Conservation (phyloP, 345 rosid species). For the Rhizophora apiculata region DNA sequence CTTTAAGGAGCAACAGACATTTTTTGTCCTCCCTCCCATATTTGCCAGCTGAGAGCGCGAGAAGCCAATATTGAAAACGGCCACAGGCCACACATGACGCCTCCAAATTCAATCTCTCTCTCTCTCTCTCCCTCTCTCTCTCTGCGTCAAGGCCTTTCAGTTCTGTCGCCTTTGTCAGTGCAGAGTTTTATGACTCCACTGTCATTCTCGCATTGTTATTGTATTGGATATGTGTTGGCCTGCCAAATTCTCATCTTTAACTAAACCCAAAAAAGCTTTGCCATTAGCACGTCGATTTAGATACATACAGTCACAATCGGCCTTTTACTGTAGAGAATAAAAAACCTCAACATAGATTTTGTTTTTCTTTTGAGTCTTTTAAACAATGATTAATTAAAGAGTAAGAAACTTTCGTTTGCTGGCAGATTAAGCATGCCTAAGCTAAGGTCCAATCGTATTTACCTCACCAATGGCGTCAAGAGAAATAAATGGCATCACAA, state of each 20-base stretch:
- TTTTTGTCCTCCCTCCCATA: conserved; percentile 4
- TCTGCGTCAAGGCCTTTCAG: conserved; percentile 10
- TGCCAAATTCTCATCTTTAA: conserved; percentile 39
- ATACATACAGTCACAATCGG: conserved; percentile 41
- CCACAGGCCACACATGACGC: background rate
- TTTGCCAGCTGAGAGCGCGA: background rate
- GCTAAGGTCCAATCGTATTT: too few species aligned
- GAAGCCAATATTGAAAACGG: too few species aligned
- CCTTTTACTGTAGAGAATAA: conserved; percentile 32
- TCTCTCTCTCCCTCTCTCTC: background rate
- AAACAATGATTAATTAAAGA: too few species aligned
- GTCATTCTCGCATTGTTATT: conserved; percentile 14
- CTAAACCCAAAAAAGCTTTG: conserved; percentile 43
- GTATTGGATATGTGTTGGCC: conserved; percentile 8
- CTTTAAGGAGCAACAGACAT: conserved; percentile 14
- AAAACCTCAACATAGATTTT: background rate
- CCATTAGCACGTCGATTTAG: conserved; percentile 12
- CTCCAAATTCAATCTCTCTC: background rate
- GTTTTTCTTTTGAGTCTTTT: too few species aligned
- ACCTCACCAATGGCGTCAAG: too few species aligned
- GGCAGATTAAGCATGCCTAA: too few species aligned
- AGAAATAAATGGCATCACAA: too few species aligned
- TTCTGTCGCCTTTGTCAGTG: conserved; percentile 17
- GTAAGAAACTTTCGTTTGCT: too few species aligned
- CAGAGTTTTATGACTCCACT: conserved; percentile 21